These are phyloP conservation scores for Echium plantagineum DNA, from an alignment of 257 asterid species.

Conservation along the genomic window DNA sequence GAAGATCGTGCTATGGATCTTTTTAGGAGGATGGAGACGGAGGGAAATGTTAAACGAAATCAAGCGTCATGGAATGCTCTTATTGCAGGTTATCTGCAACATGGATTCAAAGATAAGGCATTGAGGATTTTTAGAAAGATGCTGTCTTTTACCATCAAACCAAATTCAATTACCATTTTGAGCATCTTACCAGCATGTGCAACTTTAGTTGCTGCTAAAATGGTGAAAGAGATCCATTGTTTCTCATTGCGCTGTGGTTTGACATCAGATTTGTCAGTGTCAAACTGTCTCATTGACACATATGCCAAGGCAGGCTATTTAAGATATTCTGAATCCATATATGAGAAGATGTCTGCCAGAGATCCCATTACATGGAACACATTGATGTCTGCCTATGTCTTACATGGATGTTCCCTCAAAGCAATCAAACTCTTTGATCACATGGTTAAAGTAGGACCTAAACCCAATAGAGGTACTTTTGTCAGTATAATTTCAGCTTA, in stretches of 20 bases:
- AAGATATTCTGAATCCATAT: slow-evolving; percentile 39
- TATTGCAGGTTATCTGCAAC: slow-evolving; percentile 54
- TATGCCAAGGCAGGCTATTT: slow-evolving; percentile 61
- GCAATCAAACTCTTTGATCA: slow-evolving; percentile 52
- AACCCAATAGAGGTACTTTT: slow-evolving; percentile 62
- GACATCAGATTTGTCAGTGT: slow-evolving; percentile 47
- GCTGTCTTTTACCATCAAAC: slow-evolving; percentile 47
- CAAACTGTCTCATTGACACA: slow-evolving; percentile 53
- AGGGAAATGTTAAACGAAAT: slow-evolving; percentile 46
- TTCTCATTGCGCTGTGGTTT: slow-evolving; percentile 37
- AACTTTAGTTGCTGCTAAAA: slow-evolving; percentile 43
- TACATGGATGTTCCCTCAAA: slow-evolving; percentile 36
- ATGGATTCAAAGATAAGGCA: slow-evolving; percentile 52
- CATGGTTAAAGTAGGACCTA: slow-evolving; percentile 33
- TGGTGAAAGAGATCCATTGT: slow-evolving; percentile 75
- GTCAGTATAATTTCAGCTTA: slow-evolving; percentile 54
- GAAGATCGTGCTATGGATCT: slow-evolving; percentile 75
- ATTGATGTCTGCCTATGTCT: slow-evolving; percentile 45
- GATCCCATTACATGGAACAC: slow-evolving; percentile 82
- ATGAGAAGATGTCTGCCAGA: slow-evolving; percentile 35
- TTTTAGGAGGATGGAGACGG: slow-evolving; percentile 56
- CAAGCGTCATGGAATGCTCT: slow-evolving; percentile 82
- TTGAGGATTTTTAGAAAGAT: slow-evolving; percentile 47
- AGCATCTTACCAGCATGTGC: slow-evolving; percentile 73
- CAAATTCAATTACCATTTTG: slow-evolving; percentile 60